Conservation (phyloP, 805 yeast genomes). For the Candida insectalens region DNA sequence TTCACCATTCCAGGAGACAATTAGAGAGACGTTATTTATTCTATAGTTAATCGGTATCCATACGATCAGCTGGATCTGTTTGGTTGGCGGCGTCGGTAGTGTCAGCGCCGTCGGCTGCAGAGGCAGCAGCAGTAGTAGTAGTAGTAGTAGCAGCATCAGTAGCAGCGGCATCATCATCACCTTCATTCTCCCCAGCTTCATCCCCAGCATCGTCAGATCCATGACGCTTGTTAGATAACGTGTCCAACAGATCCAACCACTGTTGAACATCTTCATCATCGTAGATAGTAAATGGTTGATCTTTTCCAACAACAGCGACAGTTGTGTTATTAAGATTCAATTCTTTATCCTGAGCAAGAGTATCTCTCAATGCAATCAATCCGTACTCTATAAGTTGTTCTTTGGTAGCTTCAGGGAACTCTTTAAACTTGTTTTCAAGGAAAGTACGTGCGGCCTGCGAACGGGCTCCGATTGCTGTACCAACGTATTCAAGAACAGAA, state of each 20-base stretch:
- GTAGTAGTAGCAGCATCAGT: constrained; percentile 9
- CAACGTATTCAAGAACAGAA: constrained; percentile 79
- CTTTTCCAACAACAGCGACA: constrained; percentile 87
- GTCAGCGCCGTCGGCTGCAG: constrained; percentile 1
- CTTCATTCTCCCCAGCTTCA: constrained; percentile 15
- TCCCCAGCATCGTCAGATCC: constrained; percentile 27
- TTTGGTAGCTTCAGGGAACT: constrained; percentile 46
- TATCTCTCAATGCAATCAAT: constrained; percentile 85
- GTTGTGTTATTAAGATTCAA: constrained; percentile 77
- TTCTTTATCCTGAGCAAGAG: constrained; percentile 90
- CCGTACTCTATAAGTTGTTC: constrained; percentile 81
- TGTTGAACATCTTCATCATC: constrained; percentile 83
- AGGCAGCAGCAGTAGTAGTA: no score
- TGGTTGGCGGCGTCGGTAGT: constrained; percentile 10
- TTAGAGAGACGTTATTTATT: neutral
- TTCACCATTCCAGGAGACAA: constrained; percentile 13
- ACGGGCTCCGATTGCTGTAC: constrained; percentile 96
- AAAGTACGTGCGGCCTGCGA: constrained; percentile 98
- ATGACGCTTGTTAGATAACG: constrained; percentile 48
- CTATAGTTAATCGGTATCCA: constrained; percentile 23
- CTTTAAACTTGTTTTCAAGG: constrained; percentile 75
- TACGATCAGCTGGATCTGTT: no score
- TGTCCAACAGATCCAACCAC: constrained; percentile 71
- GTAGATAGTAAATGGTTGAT: constrained; percentile 54
- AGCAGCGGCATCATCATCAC: constrained; percentile 22